phyloP scores from a whole-genome alignment of 495 filamentous ascomycete species.

The Tuber melanosporum region DNA sequence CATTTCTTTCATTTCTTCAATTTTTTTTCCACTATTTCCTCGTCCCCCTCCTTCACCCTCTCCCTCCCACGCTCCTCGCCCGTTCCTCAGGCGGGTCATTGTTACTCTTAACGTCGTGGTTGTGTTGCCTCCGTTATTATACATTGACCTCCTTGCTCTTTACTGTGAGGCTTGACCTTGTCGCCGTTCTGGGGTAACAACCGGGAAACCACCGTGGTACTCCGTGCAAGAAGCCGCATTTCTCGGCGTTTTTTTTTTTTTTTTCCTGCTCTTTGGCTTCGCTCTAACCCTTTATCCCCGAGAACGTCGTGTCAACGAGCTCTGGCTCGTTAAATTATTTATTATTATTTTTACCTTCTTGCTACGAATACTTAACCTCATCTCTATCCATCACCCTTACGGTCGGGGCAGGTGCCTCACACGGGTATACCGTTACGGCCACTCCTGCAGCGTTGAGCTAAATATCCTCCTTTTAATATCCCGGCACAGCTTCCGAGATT shows the following conservation, averaged over 20 bases:
- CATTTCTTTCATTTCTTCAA: background rate
- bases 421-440: background rate
- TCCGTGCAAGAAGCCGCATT: background rate
- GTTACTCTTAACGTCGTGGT: background rate
- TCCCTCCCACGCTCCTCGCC: background rate
- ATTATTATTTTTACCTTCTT: background rate
- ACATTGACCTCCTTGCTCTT: background rate
- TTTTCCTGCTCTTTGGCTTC: background rate
- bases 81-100: background rate
- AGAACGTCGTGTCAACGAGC: background rate
- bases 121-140: background rate
- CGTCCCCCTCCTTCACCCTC: constrained; percentile 5
- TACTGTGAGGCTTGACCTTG: background rate
- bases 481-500: constrained; percentile 5
- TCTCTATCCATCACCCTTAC: background rate
- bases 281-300: background rate
- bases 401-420: background rate
- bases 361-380: background rate
- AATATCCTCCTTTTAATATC: constrained; percentile 2
- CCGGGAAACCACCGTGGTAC: background rate
- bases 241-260: constrained; percentile 6
- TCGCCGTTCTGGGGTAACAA: background rate
- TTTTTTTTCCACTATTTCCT: constrained; percentile 1
- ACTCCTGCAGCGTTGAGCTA: constrained; percentile 1
- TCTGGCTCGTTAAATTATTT: background rate